A percentile compares a stretch with the other conserved stretches of the same genome.
Evolutionary conservation across 2,329 filamentous ascomycete species (phyloP).

Genomic region (Xylaria sp.): DNA sequence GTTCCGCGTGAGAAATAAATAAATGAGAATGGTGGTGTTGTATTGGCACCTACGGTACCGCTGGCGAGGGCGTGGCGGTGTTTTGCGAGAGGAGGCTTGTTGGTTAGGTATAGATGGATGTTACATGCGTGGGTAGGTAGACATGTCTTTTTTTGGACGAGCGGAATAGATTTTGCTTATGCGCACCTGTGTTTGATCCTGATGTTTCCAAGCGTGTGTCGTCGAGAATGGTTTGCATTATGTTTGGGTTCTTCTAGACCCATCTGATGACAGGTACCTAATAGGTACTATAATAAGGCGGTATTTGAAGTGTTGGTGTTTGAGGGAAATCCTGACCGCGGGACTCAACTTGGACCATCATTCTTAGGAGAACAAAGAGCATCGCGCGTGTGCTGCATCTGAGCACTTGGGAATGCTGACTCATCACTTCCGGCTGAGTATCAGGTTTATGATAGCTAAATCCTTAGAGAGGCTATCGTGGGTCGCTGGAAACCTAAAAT

Average conservation of each 20-base stretch:
- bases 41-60: not conserved
- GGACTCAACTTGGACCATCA: not conserved
- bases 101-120: not conserved
- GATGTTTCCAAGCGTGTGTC: not conserved
- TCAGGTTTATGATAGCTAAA: too few species aligned
- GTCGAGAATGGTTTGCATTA: not conserved
- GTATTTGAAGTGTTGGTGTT: not conserved
- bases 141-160: not conserved
- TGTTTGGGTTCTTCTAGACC: not conserved
- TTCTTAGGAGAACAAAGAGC: not conserved
- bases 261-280: not conserved
- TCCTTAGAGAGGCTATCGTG: too few species aligned
- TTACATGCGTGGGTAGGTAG: not conserved
- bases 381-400: not conserved
- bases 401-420: not conserved
- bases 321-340: not conserved
- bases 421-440: not conserved
- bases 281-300: not conserved
- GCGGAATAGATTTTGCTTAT: not conserved
- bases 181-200: not conserved
- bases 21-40: too few species aligned
- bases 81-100: too few species aligned
- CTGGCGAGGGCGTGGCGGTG: not conserved
- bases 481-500: too few species aligned
- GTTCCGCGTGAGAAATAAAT: slow-evolving; percentile 54